Percentiles rank a stretch among this genome's conserved stretches.
Evolutionary conservation across 192 early-diverging fungal species (phyloP).

Genomic region (Mortierella claussenii): DNA sequence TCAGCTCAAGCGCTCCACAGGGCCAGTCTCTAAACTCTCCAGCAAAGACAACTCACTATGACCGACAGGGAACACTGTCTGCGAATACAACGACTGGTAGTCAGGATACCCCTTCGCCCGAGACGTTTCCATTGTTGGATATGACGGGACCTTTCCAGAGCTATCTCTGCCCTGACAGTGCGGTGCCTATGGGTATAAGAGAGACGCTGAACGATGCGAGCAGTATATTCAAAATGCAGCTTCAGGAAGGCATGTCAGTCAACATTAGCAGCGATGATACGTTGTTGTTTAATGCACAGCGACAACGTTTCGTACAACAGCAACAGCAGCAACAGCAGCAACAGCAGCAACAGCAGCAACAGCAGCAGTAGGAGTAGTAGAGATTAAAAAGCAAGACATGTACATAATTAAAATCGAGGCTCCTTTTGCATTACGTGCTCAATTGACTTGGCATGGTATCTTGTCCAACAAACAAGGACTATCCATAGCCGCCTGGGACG

Average conservation of each 20-base stretch:
- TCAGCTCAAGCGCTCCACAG: not conserved
- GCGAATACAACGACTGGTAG: not conserved
- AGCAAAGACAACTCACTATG: not conserved
- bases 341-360: conserved; percentile 3
- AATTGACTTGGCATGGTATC: too few relatives aligned
- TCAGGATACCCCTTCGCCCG: conserved; percentile 31
- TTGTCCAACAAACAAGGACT: too few relatives aligned
- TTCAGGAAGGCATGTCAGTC: not conserved
- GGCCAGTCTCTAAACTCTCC: not conserved
- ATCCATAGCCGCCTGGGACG: too few relatives aligned
- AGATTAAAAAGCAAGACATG: too few relatives aligned
- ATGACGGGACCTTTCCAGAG: conserved; percentile 13
- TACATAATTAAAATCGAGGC: too few relatives aligned
- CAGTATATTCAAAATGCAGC: conserved; percentile 33
- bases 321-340: conserved; percentile 10
- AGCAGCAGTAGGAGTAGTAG: not conserved
- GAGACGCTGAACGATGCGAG: conserved; percentile 20
- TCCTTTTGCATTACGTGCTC: too few relatives aligned
- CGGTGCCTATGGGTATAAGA: conserved; percentile 20
- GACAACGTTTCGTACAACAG: too few relatives aligned
- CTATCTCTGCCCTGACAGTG: conserved; percentile 20
- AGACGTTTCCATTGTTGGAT: conserved; percentile 15
- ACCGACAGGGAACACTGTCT: not conserved
- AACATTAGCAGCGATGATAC: not conserved
- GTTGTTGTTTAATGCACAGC: too few relatives aligned